Percentiles rank a stretch among this genome's conserved stretches.
These are phyloP conservation scores for Leptographium flavum DNA, from an alignment of 2,329 filamentous ascomycete species.

Conservation along the genomic window DNA sequence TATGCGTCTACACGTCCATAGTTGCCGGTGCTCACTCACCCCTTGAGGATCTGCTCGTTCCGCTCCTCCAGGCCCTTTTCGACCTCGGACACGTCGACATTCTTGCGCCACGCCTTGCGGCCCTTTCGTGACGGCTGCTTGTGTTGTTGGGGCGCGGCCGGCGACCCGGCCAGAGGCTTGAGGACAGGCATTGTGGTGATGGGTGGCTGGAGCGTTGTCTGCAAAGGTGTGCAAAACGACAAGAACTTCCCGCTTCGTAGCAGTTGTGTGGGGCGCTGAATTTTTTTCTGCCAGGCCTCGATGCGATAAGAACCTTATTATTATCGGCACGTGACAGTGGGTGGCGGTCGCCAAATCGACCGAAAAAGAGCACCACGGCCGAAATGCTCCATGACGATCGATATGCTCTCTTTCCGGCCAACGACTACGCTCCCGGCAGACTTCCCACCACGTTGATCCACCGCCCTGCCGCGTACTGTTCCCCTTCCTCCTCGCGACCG, in stretches of 20 bases:
- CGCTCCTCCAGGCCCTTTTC: slow-evolving; percentile 69
- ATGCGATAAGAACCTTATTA: not conserved
- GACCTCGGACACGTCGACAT: slow-evolving; percentile 84
- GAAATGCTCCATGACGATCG: not conserved
- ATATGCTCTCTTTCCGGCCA: not conserved
- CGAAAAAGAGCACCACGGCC: slow-evolving; percentile 1
- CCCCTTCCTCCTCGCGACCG: no score
- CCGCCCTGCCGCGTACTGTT: no score
- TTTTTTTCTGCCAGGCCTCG: not conserved
- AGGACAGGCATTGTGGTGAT: slow-evolving; percentile 42
- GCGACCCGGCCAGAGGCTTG: slow-evolving; percentile 30
- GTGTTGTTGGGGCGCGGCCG: slow-evolving; percentile 59
- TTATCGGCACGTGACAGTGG: slow-evolving; percentile 8
- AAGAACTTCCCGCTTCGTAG: not conserved
- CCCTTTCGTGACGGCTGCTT: slow-evolving; percentile 89
- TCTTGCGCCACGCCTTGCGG: slow-evolving; percentile 98
- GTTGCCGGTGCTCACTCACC: no score
- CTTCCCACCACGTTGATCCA: no score
- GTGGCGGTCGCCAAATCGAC: not conserved
- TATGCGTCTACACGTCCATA: no score
- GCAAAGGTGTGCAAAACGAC: not conserved
- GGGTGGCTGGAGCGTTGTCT: not conserved
- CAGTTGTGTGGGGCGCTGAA: not conserved
- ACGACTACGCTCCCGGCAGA: not conserved
- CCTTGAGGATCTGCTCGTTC: slow-evolving; percentile 81